phyloP scores from a whole-genome alignment of 1,139 yeast species.

The Blastobotrys capitulatus region DNA sequence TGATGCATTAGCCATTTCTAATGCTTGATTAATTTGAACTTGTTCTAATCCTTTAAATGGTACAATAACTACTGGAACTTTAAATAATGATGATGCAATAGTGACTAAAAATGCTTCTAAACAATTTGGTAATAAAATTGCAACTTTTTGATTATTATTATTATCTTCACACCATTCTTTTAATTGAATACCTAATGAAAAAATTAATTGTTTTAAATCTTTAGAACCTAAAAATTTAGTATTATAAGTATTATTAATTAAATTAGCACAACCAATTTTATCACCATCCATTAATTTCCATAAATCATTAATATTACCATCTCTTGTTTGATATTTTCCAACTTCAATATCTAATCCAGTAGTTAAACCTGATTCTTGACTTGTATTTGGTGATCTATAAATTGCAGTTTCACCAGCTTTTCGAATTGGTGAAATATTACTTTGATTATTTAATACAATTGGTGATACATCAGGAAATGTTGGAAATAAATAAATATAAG shows the following conservation, averaged over 20 bases:
- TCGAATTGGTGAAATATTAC: constrained; percentile 49
- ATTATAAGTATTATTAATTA: neutral
- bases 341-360: constrained; percentile 53
- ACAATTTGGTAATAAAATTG: constrained; percentile 24
- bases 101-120: constrained; percentile 20
- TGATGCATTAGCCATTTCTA: constrained; percentile 15
- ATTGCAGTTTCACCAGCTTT: constrained; percentile 53
- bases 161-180: constrained; percentile 1
- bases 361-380: constrained; percentile 32
- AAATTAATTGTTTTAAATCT: constrained; percentile 14
- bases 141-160: constrained; percentile 15
- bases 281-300: constrained; percentile 38
- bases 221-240: constrained; percentile 6
- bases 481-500: constrained; percentile 26
- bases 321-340: constrained; percentile 31
- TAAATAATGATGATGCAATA: constrained; percentile 16
- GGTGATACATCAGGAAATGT: constrained; percentile 47
- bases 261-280: constrained; percentile 8
- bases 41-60: constrained; percentile 8
- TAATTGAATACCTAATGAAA: constrained; percentile 14
- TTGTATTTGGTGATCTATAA: constrained; percentile 54
- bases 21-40: constrained; percentile 7
- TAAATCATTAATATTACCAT: constrained; percentile 54
- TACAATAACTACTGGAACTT: constrained; percentile 13
- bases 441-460: constrained; percentile 49